Evolutionary conservation across 2,329 filamentous ascomycete species (phyloP).

Genomic region (Neospermospora avenae): DNA sequence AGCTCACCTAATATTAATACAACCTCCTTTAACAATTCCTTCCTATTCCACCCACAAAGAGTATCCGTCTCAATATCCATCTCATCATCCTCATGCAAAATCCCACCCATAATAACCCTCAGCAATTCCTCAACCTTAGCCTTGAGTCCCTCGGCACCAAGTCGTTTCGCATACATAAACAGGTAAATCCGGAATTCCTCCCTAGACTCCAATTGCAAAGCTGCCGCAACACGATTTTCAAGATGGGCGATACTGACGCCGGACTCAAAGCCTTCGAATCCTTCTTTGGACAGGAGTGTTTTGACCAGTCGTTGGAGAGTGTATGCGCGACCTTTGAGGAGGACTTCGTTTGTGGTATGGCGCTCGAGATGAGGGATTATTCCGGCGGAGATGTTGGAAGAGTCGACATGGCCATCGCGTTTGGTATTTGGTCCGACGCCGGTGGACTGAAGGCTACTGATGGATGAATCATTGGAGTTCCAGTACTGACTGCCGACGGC

Average conservation of each 20-base stretch:
- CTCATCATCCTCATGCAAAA: conserved; percentile 54
- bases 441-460: conserved; percentile 74
- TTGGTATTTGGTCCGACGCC: conserved; percentile 56
- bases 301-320: conserved; percentile 91
- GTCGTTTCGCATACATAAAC: conserved; percentile 96
- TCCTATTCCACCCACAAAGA: conserved; percentile 87
- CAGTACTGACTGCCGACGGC: conserved; percentile 97
- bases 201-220: conserved; percentile 76
- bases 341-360: conserved; percentile 88
- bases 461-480: conserved; percentile 93
- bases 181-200: conserved; percentile 94
- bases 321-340: conserved; percentile 88
- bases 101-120: conserved; percentile 74
- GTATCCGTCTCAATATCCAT: conserved; percentile 59
- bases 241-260: conserved; percentile 90
- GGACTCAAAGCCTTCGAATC: conserved; percentile 88
- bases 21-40: conserved; percentile 83
- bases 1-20: conserved; percentile 85
- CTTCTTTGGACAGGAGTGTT: conserved; percentile 79
- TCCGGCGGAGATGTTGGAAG: conserved; percentile 73
- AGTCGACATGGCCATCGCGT: conserved; percentile 45
- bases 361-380: conserved; percentile 92
- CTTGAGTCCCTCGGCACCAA: conserved; percentile 83
- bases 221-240: conserved; percentile 90
- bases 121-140: conserved; percentile 92